Percentiles rank a stretch among this genome's conserved stretches.
phyloP scores from a whole-genome alignment of 1,284 basidiomycete species.

The Hymenochaete sp. region DNA sequence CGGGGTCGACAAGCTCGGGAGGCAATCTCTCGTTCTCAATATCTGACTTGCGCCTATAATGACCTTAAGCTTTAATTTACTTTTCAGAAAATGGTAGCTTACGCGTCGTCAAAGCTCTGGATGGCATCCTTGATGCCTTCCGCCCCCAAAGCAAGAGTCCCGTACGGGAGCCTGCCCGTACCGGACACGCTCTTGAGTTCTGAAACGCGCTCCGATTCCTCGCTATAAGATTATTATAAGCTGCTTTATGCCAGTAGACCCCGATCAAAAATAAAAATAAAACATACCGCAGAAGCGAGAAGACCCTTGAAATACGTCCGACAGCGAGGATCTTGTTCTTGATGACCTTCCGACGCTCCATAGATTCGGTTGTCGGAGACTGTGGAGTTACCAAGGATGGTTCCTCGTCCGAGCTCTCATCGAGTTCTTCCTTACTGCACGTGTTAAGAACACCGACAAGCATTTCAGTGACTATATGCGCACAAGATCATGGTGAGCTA shows the following conservation, averaged over 20 bases:
- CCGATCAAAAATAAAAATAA: neutral
- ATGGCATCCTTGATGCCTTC: conserved; percentile 97
- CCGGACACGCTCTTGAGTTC: conserved; percentile 91
- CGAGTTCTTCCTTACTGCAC: conserved; percentile 90
- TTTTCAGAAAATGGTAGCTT: conserved; percentile 30
- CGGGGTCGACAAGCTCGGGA: conserved; percentile 88
- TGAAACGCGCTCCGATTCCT: conserved; percentile 96
- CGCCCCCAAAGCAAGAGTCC: conserved; percentile 79
- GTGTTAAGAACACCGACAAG: conserved; percentile 89
- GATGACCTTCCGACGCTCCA: conserved; percentile 77
- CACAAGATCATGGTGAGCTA: neutral
- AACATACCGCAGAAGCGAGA: conserved; percentile 84
- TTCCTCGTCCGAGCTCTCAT: conserved; percentile 73
- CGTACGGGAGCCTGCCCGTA: conserved; percentile 75
- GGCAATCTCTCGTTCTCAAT: conserved; percentile 98
- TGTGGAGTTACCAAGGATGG: conserved; percentile 31
- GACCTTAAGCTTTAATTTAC: neutral
- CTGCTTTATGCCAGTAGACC: too few species aligned
- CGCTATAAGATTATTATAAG: conserved; percentile 39
- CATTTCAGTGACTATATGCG: conserved; percentile 80
- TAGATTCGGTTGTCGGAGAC: conserved; percentile 31
- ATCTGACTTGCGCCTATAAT: conserved; percentile 82
- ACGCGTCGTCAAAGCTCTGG: conserved; percentile 92
- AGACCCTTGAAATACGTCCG: conserved; percentile 92
- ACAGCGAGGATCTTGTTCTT: conserved; percentile 99